phyloP scores from a whole-genome alignment of 495 filamentous ascomycete species.

The Lentithecium fluviatile region DNA sequence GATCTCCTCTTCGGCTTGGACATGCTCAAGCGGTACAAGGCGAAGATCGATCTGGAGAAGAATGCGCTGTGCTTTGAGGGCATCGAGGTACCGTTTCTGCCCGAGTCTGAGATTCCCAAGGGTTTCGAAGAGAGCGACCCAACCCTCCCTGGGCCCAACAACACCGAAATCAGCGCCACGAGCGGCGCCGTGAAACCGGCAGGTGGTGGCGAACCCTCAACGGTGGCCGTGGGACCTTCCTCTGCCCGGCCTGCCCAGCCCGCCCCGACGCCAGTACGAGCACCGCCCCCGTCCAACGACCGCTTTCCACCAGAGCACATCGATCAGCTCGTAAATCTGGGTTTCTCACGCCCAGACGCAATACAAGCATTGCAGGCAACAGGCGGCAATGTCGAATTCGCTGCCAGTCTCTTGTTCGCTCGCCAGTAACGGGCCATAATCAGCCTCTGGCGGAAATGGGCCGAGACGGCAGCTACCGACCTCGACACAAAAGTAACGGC shows the following conservation, averaged over 20 bases:
- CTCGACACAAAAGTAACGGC: no score
- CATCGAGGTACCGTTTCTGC: conserved; percentile 82
- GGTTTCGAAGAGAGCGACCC: conserved; percentile 76
- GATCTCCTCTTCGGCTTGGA: conserved; percentile 91
- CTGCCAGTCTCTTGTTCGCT: conserved; percentile 71
- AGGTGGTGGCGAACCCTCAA: conserved; percentile 47
- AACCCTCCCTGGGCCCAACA: conserved; percentile 78
- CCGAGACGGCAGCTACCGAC: no score
- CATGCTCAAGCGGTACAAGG: conserved; percentile 94
- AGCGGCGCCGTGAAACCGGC: conserved; percentile 76
- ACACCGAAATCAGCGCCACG: conserved; percentile 77
- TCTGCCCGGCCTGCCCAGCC: conserved; percentile 30
- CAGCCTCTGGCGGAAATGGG: no score
- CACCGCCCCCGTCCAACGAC: background rate
- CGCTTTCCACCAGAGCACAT: conserved; percentile 59
- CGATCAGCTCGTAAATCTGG: conserved; percentile 71
- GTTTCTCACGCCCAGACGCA: conserved; percentile 71
- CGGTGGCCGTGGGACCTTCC: conserved; percentile 36
- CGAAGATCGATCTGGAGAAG: conserved; percentile 79
- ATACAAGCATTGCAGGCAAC: conserved; percentile 73
- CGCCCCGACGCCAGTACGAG: background rate
- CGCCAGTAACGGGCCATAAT: background rate
- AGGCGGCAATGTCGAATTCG: conserved; percentile 76
- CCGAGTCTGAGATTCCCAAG: conserved; percentile 90
- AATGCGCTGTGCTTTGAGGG: conserved; percentile 79